Evolutionary conservation across 1,284 basidiomycete species (phyloP), one percentile per base, ranked within the genome.

Genomic region (Termitomyces sp.): DNA sequence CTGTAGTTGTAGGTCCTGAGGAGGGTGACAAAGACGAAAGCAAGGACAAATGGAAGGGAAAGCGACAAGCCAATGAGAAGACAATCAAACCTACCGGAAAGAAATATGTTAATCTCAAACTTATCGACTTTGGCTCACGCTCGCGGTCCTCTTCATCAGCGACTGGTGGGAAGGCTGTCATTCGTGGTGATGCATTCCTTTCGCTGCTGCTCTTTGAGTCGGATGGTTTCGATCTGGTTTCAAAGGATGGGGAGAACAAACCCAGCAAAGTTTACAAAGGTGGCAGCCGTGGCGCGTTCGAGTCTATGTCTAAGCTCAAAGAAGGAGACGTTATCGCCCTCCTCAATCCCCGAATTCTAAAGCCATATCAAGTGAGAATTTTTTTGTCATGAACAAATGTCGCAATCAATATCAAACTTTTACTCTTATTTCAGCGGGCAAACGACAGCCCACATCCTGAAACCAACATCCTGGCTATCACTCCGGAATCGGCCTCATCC

Each of bases 281-380:
- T 1, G 95, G 96, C 0, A 94, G 91, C 57, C 81, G 84, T 1
- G 95, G 96, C 5, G 95, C 95, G 0, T 99, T 92, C 64, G 96
- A 98, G 67, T 77, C 79, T 54, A 82, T 91, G 70, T 86, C 88
- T 53, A 91, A 91, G 65, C 72, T 96, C 56, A 83, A 82, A 45
- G 89, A 93, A 57, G 96, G 96, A 1, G 87, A 91, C 43, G 90
- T 98, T 2, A 75, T 99, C 24, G 91, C 93, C 0, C 76, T 99
- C 33, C 72, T 98, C 24, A 97, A 96, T 64, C 94, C 96, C 0
- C 81, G 80, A 54, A 81, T 98, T 35, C 72, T 96, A 50, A 91
- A 90, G 62, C 92, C 93, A 11, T 84, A 88, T 57, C 84, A 89
- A 69, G 93, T 92, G 53, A 47, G 78, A 68, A 13, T 40, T 18